Evolutionary conservation across 176 grass and related monocot species (phyloP).

Genomic region (Themeda triandra): DNA sequence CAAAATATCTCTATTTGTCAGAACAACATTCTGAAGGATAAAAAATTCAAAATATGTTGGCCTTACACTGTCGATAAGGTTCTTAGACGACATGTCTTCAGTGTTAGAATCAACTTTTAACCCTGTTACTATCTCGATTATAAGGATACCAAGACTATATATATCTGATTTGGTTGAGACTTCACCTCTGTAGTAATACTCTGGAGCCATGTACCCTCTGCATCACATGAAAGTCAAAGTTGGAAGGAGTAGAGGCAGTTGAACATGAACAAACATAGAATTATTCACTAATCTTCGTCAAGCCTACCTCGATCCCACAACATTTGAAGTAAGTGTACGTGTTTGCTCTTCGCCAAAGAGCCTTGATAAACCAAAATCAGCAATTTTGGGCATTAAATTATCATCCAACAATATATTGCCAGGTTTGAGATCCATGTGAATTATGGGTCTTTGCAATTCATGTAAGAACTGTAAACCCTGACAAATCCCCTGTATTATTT

Average conservation of each 20-base stretch:
- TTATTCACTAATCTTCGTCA: too few species aligned
- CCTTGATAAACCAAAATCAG: too few species aligned
- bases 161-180: not conserved
- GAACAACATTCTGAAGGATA: not conserved
- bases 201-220: conserved; percentile 22
- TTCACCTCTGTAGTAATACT: conserved; percentile 1
- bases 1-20: not conserved
- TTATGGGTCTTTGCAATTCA: not conserved
- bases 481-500: conserved; percentile 2
- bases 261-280: not conserved
- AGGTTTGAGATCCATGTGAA: conserved; percentile 17
- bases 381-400: too few species aligned
- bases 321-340: conserved; percentile 4
- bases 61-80: conserved; percentile 4
- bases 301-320: conserved; percentile 31
- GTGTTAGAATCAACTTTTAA: not conserved
- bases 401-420: too few species aligned
- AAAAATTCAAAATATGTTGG: not conserved
- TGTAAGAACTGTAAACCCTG: conserved; percentile 9
- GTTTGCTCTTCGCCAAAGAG: conserved; percentile 28
- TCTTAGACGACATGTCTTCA: not conserved
- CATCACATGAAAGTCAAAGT: not conserved
- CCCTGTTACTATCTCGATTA: conserved; percentile 11
- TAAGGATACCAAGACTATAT: not conserved
- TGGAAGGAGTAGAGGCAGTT: not conserved